Percentiles rank a stretch among this genome's conserved stretches.
phyloP scores from a whole-genome alignment of 257 asterid species.

The Echites panduratus region DNA sequence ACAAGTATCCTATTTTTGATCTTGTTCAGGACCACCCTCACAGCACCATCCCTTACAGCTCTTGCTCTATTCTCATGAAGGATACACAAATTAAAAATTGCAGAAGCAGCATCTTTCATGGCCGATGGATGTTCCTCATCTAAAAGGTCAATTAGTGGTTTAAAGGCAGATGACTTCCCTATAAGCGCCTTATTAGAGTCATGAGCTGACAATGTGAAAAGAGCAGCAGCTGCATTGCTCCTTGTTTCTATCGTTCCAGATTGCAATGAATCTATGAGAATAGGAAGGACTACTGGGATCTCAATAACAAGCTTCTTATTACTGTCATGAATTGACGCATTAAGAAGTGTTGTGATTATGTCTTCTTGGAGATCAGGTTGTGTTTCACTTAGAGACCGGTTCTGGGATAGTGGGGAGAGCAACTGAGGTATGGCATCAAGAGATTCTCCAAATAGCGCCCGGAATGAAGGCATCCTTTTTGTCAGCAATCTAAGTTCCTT shows the following conservation, averaged over 20 bases:
- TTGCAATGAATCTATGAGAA: conserved; percentile 54
- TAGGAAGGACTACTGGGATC: conserved; percentile 58
- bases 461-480: conserved; percentile 61
- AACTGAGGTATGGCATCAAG: conserved; percentile 50
- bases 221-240: conserved; percentile 91
- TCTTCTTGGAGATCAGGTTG: conserved; percentile 76
- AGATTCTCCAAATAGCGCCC: conserved; percentile 71
- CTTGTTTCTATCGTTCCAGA: conserved; percentile 63
- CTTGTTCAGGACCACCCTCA: conserved; percentile 54
- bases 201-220: conserved; percentile 75
- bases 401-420: conserved; percentile 51
- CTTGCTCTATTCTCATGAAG: conserved; percentile 65
- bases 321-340: conserved; percentile 77
- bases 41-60: conserved; percentile 73
- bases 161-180: conserved; percentile 66
- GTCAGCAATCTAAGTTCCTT: conserved; percentile 62
- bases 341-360: conserved; percentile 67
- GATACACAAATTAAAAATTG: conserved; percentile 68
- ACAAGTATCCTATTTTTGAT: conserved; percentile 42
- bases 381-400: conserved; percentile 15
- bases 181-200: conserved; percentile 70
- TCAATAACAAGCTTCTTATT: conserved; percentile 86
- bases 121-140: conserved; percentile 63
- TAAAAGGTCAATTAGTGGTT: conserved; percentile 56
- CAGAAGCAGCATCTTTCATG: conserved; percentile 84